Conservation (phyloP, 2,329 filamentous ascomycete genomes). For the Microsporum audouinii region DNA sequence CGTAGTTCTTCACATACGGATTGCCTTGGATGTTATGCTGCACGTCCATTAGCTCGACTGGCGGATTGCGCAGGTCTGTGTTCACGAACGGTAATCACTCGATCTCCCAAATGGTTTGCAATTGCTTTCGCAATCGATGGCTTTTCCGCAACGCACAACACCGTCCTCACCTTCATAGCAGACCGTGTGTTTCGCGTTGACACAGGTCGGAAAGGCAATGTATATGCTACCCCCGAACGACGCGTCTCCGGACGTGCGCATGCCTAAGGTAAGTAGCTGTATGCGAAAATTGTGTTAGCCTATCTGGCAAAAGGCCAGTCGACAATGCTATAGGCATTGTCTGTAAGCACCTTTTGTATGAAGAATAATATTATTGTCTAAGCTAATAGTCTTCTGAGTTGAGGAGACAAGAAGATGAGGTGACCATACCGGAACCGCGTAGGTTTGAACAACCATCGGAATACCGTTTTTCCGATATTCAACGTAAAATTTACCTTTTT, state of each 20-base stretch:
- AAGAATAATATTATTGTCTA: too few relatives aligned
- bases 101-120: constrained; percentile 6
- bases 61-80: constrained; percentile 1
- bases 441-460: too few relatives aligned
- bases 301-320: not conserved
- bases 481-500: too few relatives aligned
- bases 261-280: not conserved
- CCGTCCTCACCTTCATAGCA: constrained; percentile 1
- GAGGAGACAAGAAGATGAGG: too few relatives aligned
- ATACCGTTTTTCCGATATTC: too few relatives aligned
- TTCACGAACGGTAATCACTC: constrained; percentile 3
- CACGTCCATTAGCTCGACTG: constrained; percentile 3
- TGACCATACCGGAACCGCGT: too few relatives aligned
- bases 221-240: not conserved
- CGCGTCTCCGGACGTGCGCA: constrained; percentile 1
- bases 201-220: constrained; percentile 5
- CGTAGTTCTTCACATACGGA: constrained; percentile 2
- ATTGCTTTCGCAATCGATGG: constrained; percentile 5
- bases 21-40: constrained; percentile 6
- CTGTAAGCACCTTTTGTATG: too few relatives aligned
- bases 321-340: not conserved
- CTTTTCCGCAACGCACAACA: constrained; percentile 5
- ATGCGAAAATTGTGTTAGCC: constrained; percentile 1
- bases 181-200: constrained; percentile 3
- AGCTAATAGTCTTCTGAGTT: too few relatives aligned